These are phyloP conservation scores for Solanum appendiculatum DNA, from an alignment of 257 asterid genomes.

Conservation along the genomic window DNA sequence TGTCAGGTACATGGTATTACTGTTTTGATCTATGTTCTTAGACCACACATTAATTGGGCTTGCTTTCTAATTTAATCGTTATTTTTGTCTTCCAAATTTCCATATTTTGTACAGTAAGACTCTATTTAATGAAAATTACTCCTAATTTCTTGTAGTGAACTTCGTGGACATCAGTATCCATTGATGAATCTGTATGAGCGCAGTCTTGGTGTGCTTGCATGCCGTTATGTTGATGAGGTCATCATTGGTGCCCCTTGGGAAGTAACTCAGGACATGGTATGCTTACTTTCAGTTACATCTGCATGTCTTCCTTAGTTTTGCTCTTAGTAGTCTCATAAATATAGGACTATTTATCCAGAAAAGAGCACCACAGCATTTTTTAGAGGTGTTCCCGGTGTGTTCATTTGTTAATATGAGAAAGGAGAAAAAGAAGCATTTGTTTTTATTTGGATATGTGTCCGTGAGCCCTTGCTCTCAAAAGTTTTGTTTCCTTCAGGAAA, in stretches of 20 bases:
- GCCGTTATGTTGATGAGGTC: conserved; percentile 94
- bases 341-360: background rate
- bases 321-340: background rate
- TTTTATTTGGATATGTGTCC: background rate
- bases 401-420: background rate
- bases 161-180: conserved; percentile 66
- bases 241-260: conserved; percentile 92
- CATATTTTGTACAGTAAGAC: background rate
- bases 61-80: background rate
- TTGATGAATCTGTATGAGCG: conserved; percentile 89
- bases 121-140: background rate
- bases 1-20: conserved; percentile 43
- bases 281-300: background rate
- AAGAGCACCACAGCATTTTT: background rate
- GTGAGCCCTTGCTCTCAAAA: background rate
- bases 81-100: background rate
- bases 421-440: background rate
- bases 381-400: background rate
- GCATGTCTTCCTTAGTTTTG: background rate
- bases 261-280: conserved; percentile 78
- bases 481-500: background rate
- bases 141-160: conserved; percentile 44
- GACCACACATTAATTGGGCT: background rate
- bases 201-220: conserved; percentile 86
- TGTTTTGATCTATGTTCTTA: background rate